phyloP scores from a whole-genome alignment of 129 eudicot species.

The Deinandra increscens region DNA sequence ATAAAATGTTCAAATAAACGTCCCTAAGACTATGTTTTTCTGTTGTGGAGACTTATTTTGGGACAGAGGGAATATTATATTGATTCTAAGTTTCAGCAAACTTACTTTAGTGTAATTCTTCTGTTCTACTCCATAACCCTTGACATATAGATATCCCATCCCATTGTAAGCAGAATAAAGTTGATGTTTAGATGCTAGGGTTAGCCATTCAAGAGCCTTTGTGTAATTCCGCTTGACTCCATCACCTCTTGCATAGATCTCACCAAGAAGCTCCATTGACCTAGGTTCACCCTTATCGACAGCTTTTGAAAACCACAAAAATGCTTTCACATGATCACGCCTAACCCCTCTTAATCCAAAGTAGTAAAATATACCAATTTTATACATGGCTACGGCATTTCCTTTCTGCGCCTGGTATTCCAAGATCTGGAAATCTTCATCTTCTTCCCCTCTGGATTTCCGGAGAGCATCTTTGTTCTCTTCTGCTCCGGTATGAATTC shows the following conservation, averaged over 20 bases:
- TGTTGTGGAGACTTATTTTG: not conserved
- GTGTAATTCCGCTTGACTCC: slow-evolving; percentile 91
- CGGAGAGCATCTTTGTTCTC: slow-evolving; percentile 92
- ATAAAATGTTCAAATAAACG: not conserved
- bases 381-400: slow-evolving; percentile 89
- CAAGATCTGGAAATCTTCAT: slow-evolving; percentile 91
- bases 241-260: slow-evolving; percentile 88
- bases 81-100: slow-evolving; percentile 19
- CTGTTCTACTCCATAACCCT: slow-evolving; percentile 94
- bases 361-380: slow-evolving; percentile 84
- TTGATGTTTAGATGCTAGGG: slow-evolving; percentile 82
- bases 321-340: slow-evolving; percentile 85
- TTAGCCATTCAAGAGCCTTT: slow-evolving; percentile 87
- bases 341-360: slow-evolving; percentile 92
- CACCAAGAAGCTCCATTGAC: slow-evolving; percentile 98
- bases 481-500: slow-evolving; percentile 91
- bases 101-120: slow-evolving; percentile 93
- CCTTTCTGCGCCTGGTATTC: slow-evolving; percentile 99
- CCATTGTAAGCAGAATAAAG: slow-evolving; percentile 97
- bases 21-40: not conserved
- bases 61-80: not conserved
- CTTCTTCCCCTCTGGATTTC: slow-evolving; percentile 95
- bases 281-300: slow-evolving; percentile 92
- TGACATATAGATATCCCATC: slow-evolving; percentile 89
- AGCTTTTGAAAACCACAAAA: slow-evolving; percentile 88